phyloP scores from a whole-genome alignment of 129 eudicot species.

The Pulicaria dysenterica region DNA sequence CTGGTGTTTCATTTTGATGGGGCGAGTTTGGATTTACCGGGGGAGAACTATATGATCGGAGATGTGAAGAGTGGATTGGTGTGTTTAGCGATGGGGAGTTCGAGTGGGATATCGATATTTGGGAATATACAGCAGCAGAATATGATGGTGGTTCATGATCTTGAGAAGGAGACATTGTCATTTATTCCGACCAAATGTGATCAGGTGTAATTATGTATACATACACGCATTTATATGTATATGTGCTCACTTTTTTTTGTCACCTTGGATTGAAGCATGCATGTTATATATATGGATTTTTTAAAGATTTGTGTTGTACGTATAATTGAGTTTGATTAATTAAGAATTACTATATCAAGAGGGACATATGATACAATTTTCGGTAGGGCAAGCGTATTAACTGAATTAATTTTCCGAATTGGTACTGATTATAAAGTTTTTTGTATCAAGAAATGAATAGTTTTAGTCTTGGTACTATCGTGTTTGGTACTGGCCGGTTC shows the following conservation, averaged over 20 bases:
- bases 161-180: constrained; percentile 61
- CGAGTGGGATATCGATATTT: constrained; percentile 77
- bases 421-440: no score
- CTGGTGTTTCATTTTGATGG: constrained; percentile 60
- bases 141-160: constrained; percentile 70
- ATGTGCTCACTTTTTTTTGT: constrained; percentile 10
- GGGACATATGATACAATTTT: no score
- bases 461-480: no score
- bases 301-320: neutral
- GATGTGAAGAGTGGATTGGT: constrained; percentile 52
- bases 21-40: constrained; percentile 66
- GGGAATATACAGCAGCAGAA: constrained; percentile 87
- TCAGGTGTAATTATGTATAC: constrained; percentile 38
- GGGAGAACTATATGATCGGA: constrained; percentile 65
- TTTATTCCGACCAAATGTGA: constrained; percentile 68
- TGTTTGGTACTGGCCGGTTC: no score
- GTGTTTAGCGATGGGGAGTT: constrained; percentile 84
- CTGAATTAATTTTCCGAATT: no score
- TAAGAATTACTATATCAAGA: neutral
- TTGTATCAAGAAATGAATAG: no score
- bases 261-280: neutral
- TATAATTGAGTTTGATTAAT: neutral
- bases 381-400: no score
- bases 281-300: neutral
- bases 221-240: neutral